Evolutionary conservation across 257 asterid species (phyloP).

Genomic region (Solanum tarapatanum): DNA sequence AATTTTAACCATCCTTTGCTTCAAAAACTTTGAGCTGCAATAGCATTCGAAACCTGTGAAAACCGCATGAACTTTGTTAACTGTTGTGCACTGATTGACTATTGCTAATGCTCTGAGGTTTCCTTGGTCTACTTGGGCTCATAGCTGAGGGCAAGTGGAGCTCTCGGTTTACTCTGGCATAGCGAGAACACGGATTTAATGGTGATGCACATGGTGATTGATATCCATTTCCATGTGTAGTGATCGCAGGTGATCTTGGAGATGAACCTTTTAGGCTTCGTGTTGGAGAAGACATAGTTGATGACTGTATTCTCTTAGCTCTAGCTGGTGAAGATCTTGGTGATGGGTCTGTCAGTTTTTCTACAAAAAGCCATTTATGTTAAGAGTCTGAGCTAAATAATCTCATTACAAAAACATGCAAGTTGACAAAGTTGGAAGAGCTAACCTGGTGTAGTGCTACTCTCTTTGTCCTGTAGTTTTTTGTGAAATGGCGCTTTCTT

Average conservation of each 20-base stretch:
- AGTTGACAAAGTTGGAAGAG: neutral
- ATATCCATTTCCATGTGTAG: slow-evolving; percentile 11
- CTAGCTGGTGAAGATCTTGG: slow-evolving; percentile 34
- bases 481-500: slow-evolving; percentile 15
- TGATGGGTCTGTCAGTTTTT: slow-evolving; percentile 9
- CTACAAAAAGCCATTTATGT: slow-evolving; percentile 13
- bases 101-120: neutral
- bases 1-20: neutral
- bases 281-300: slow-evolving; percentile 28
- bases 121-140: slow-evolving; percentile 19
- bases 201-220: slow-evolving; percentile 37
- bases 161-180: slow-evolving; percentile 21
- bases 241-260: slow-evolving; percentile 8
- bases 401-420: neutral
- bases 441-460: slow-evolving; percentile 29
- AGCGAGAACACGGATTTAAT: slow-evolving; percentile 26
- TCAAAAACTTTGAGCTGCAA: neutral
- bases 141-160: slow-evolving; percentile 1
- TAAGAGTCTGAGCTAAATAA: neutral
- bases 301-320: slow-evolving; percentile 8
- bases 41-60: neutral
- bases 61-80: neutral
- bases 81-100: neutral
- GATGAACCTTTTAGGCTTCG: slow-evolving; percentile 7
- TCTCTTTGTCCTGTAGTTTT: slow-evolving; percentile 22